These are phyloP conservation scores for Coleophoma cylindrospora DNA, from an alignment of 2,329 filamentous ascomycete genomes.

Conservation along the genomic window DNA sequence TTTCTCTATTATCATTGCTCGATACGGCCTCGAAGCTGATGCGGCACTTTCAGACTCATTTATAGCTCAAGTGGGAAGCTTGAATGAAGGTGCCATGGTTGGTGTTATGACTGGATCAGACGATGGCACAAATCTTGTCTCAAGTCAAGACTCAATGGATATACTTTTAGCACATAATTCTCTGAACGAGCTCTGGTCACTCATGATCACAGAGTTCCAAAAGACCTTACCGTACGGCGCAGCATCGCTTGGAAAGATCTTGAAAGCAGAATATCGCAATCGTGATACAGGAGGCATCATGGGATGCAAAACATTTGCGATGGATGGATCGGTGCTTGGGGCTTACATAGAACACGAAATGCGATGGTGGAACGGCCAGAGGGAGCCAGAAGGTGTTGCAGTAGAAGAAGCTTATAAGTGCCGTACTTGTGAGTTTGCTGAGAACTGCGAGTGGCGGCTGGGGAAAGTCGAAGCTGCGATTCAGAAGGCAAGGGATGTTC, in stretches of 20 bases:
- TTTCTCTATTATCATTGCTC: slow-evolving; percentile 61
- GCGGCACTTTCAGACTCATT: slow-evolving; percentile 73
- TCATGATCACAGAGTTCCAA: slow-evolving; percentile 58
- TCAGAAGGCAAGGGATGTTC: slow-evolving; percentile 12
- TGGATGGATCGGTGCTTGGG: slow-evolving; percentile 59
- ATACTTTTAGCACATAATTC: slow-evolving; percentile 51
- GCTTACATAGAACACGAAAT: slow-evolving; percentile 66
- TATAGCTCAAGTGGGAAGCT: slow-evolving; percentile 64
- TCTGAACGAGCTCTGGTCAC: slow-evolving; percentile 51
- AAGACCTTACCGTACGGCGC: slow-evolving; percentile 40
- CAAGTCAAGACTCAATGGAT: slow-evolving; percentile 29
- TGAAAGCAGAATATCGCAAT: slow-evolving; percentile 49
- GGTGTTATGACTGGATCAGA: slow-evolving; percentile 32
- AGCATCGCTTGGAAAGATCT: slow-evolving; percentile 49
- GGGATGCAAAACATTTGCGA: slow-evolving; percentile 57
- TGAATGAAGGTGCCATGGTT: slow-evolving; percentile 63
- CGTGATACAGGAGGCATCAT: slow-evolving; percentile 42
- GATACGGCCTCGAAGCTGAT: slow-evolving; percentile 65
- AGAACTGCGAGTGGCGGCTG: slow-evolving; percentile 73
- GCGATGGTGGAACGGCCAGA: slow-evolving; percentile 81
- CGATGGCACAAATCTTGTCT: slow-evolving; percentile 20
- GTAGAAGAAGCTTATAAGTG: slow-evolving; percentile 90
- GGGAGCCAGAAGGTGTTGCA: slow-evolving; percentile 68
- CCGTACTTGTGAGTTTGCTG: slow-evolving; percentile 74
- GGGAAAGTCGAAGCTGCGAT: slow-evolving; percentile 58